phyloP scores from a whole-genome alignment of 192 early-diverging fungal genomes.

The Martensiomyces pterosporus region DNA sequence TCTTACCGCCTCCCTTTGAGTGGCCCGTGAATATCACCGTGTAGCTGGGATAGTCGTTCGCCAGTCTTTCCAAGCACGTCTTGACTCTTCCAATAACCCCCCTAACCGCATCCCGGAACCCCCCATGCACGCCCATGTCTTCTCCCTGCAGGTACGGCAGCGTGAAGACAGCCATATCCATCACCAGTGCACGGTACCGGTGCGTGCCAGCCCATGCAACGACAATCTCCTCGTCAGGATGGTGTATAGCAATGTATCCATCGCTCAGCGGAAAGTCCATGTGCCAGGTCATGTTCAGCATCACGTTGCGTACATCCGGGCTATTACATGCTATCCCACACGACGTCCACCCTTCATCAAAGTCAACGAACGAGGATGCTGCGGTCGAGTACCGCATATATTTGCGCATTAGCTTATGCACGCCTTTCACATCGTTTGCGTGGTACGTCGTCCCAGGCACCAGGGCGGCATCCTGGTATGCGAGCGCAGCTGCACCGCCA shows the following conservation, averaged over 20 bases:
- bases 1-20: constrained; percentile 30
- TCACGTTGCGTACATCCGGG: constrained; percentile 33
- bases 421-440: constrained; percentile 15
- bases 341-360: constrained; percentile 25
- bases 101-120: constrained; percentile 26
- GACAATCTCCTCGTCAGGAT: constrained; percentile 28
- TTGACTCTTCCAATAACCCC: constrained; percentile 10
- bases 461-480: constrained; percentile 19
- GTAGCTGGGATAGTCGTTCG: constrained; percentile 28
- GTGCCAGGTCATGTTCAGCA: constrained; percentile 44
- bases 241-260: constrained; percentile 29
- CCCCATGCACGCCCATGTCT: constrained; percentile 30
- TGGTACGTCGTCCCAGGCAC: constrained; percentile 27
- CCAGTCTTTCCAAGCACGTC: constrained; percentile 8
- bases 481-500: too few relatives aligned
- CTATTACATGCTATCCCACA: constrained; percentile 39
- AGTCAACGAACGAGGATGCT: constrained; percentile 42
- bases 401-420: constrained; percentile 29
- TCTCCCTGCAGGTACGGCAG: constrained; percentile 21
- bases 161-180: constrained; percentile 36
- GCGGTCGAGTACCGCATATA: constrained; percentile 50
- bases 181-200: constrained; percentile 38
- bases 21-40: constrained; percentile 44
- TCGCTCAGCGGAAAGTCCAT: constrained; percentile 39
- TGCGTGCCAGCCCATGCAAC: constrained; percentile 43